A percentile compares a stretch with the other conserved stretches of the same genome.
These are phyloP conservation scores for Entophlyctis luteolus DNA, from an alignment of 192 early-diverging fungal genomes.

Conservation along the genomic window DNA sequence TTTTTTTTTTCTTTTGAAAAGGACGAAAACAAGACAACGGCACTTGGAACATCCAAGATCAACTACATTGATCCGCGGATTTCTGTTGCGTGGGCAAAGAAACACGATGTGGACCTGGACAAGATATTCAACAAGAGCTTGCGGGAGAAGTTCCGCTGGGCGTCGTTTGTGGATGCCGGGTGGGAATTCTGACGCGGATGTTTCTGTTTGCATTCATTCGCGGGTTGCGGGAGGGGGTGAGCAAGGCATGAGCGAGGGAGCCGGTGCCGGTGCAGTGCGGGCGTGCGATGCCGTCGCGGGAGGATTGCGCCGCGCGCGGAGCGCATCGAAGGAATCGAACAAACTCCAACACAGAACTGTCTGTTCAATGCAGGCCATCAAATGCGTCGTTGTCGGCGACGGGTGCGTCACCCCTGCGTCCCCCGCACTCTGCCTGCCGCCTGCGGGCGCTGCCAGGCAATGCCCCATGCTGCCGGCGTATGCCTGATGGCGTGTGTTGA, in stretches of 20 bases:
- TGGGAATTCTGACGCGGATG: no score
- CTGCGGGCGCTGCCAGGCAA: neutral
- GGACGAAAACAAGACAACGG: conserved; percentile 96
- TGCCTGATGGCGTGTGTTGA: neutral
- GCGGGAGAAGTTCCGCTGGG: conserved; percentile 97
- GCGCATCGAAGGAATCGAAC: no score
- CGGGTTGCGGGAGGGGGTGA: no score
- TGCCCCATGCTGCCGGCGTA: neutral
- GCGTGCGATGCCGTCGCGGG: no score
- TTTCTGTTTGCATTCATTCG: no score
- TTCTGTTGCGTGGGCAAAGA: conserved; percentile 87
- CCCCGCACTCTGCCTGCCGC: neutral
- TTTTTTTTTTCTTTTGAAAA: conserved; percentile 19
- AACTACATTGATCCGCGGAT: conserved; percentile 99
- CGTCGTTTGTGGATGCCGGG: conserved; percentile 32
- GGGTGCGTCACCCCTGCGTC: conserved; percentile 52
- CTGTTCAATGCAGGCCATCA: conserved; percentile 77
- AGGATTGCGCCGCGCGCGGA: no score
- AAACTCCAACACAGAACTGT: no score
- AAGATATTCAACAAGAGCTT: conserved; percentile 89
- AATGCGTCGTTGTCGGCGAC: conserved; percentile 87
- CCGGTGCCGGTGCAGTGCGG: no score
- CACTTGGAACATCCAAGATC: conserved; percentile 93
- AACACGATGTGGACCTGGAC: conserved; percentile 81
- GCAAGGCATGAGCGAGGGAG: no score